Conservation (phyloP, 306 rosid species). For the Quercus gilva region DNA sequence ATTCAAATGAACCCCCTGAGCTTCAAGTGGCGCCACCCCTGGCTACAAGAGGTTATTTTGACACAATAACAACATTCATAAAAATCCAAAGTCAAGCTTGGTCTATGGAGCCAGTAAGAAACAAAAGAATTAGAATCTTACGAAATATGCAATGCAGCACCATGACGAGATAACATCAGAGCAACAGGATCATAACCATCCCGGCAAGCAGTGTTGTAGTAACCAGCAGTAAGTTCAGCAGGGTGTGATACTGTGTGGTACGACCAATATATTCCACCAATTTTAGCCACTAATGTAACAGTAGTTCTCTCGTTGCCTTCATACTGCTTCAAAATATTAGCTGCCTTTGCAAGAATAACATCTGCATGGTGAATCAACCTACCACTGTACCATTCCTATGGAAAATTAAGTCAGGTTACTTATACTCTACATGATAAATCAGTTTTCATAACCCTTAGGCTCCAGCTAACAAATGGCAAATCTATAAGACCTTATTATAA, state of each 20-base stretch:
- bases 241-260: slow-evolving; percentile 31
- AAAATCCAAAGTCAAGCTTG: background rate
- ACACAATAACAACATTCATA: background rate
- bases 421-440: background rate
- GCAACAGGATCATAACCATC: slow-evolving; percentile 39
- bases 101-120: background rate
- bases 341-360: slow-evolving; percentile 39
- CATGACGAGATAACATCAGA: slow-evolving; percentile 34
- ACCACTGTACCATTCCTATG: slow-evolving; percentile 45
- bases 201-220: slow-evolving; percentile 30
- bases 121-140: slow-evolving; percentile 18
- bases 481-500: background rate
- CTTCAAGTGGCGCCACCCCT: too few species aligned
- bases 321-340: slow-evolving; percentile 29
- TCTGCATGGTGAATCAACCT: slow-evolving; percentile 38
- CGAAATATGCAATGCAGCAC: slow-evolving; percentile 35
- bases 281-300: slow-evolving; percentile 33
- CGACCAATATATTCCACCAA: slow-evolving; percentile 42
- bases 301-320: slow-evolving; percentile 14
- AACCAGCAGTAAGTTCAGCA: slow-evolving; percentile 43
- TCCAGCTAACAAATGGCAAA: background rate
- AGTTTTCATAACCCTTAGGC: background rate
- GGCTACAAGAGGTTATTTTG: background rate
- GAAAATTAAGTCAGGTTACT: background rate
- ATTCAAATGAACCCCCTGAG: too few species aligned